These are phyloP conservation scores for Russula griseocarnosa DNA, from an alignment of 768 basidiomycete genomes.

Conservation along the genomic window DNA sequence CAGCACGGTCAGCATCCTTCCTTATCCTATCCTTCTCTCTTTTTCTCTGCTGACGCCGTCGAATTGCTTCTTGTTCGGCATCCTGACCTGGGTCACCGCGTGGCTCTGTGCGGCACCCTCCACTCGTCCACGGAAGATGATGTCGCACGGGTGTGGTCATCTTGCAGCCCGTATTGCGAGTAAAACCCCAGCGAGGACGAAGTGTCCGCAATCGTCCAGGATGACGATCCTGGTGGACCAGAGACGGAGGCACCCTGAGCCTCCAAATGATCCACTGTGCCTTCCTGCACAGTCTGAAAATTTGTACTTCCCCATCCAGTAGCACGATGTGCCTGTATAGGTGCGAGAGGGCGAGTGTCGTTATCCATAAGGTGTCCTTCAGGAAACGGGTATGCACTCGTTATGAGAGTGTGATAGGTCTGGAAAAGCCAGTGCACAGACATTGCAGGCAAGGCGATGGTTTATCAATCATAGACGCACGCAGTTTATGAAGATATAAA, in stretches of 20 bases:
- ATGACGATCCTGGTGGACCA: not conserved
- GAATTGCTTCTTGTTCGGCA: not conserved
- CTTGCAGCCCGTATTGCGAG: not conserved
- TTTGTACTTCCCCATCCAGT: not conserved
- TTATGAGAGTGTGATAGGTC: not conserved
- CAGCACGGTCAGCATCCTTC: not conserved
- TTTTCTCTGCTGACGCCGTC: not conserved
- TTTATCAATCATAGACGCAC: not conserved
- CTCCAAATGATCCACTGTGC: not conserved
- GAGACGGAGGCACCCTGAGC: not conserved
- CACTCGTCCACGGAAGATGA: not conserved
- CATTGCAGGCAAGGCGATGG: not conserved
- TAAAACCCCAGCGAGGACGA: no score
- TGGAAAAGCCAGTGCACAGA: not conserved
- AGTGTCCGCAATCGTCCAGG: not conserved
- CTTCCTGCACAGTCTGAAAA: not conserved
- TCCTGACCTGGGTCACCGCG: not conserved
- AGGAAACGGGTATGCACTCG: not conserved
- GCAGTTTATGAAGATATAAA: not conserved
- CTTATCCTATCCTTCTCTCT: not conserved
- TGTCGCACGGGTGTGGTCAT: no score
- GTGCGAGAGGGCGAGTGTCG: no score
- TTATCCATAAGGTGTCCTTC: not conserved
- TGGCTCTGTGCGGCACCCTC: not conserved
- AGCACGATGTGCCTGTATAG: not conserved